Evolutionary conservation across 306 rosid genomes (phyloP), one percentile per base, ranked within the genome.

Genomic region (Begonia peltatifolia): DNA sequence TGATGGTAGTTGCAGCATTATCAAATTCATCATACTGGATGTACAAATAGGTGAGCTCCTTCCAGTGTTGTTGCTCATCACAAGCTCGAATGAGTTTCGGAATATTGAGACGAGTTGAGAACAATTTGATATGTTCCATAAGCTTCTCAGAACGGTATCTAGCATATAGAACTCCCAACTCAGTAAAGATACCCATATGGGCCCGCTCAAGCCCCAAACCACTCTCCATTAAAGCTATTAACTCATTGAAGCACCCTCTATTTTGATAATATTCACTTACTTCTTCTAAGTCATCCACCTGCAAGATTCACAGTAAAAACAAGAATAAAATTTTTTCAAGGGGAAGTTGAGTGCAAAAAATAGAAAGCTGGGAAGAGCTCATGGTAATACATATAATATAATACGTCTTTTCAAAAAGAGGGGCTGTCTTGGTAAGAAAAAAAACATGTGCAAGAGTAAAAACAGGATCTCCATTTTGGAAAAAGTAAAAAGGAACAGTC

Each of bases 241-340:
- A 72, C 74, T 92, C 99, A 36, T 83, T 92, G 84, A 92, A 92
- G 74, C 94, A 83, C 56, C 99, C 99, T 73, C 96, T 86, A 42
- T 92, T 92, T 79, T 92, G 99, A 74, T 92, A 92, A 75, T 75
- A 92, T 64, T 92, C 96, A 63, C 99, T 92, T 66, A 92, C 99
- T 71, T 92, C 96, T 63, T 92, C 99, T 84, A 92, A 78, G 76
- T 92, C 99, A 71, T 92, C 99, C 72, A 92, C 99, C 99, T 92
- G 63, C 9, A 12, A 42, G 6, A 12, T 41, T 56, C 58, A 49
- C 55, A 55, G 62, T 20, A 20, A 20, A 20, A 20, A 20, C 23
- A 20, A 20, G 23, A 20, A 20, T 20, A 3, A 20, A 20, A 20
- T 2, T 20, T 20, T 20, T 20, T 20, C 23, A 20, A 20, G 2